phyloP scores from a whole-genome alignment of 2,329 filamentous ascomycete genomes.

The Zelopaecilomyces penicillatus region DNA sequence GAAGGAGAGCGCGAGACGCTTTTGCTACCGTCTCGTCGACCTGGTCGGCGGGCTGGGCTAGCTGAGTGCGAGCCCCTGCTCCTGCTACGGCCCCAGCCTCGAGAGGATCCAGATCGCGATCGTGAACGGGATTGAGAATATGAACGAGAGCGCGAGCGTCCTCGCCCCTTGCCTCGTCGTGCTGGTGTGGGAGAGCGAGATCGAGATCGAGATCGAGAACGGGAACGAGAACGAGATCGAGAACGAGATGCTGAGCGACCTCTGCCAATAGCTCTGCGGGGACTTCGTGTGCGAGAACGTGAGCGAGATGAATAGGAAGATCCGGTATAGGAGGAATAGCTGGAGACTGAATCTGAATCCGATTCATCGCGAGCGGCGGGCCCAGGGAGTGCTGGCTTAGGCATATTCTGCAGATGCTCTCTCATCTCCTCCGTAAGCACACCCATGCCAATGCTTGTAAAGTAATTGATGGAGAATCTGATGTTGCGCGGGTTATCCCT shows the following conservation, averaged over 20 bases:
- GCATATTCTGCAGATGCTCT: constrained; percentile 80
- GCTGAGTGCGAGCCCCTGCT: constrained; percentile 20
- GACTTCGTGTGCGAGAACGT: constrained; percentile 26
- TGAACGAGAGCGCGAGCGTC: constrained; percentile 26
- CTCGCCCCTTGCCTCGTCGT: constrained; percentile 15
- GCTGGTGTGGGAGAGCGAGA: constrained; percentile 19
- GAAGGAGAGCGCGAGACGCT: constrained; percentile 25
- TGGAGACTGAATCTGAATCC: constrained; percentile 65
- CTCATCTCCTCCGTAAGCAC: constrained; percentile 91
- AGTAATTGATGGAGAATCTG: constrained; percentile 98
- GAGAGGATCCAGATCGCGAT: constrained; percentile 24
- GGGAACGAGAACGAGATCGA: constrained; percentile 19
- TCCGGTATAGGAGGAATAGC: constrained; percentile 67
- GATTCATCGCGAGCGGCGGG: constrained; percentile 50
- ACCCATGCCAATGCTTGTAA: constrained; percentile 96
- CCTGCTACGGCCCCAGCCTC: constrained; percentile 11
- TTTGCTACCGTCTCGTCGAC: constrained; percentile 15
- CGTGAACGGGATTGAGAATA: constrained; percentile 38
- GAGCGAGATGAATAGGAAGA: constrained; percentile 51
- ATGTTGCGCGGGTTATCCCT: constrained; percentile 82
- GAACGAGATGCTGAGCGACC: constrained; percentile 20
- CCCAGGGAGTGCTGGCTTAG: constrained; percentile 71
- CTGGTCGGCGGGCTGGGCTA: constrained; percentile 20
- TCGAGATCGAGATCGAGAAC: constrained; percentile 6
- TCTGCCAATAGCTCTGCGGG: constrained; percentile 15